Evolutionary conservation across 1,284 basidiomycete genomes (phyloP), one percentile per base, ranked within the genome.

Genomic region (Mycosarcoma mackinlayi): DNA sequence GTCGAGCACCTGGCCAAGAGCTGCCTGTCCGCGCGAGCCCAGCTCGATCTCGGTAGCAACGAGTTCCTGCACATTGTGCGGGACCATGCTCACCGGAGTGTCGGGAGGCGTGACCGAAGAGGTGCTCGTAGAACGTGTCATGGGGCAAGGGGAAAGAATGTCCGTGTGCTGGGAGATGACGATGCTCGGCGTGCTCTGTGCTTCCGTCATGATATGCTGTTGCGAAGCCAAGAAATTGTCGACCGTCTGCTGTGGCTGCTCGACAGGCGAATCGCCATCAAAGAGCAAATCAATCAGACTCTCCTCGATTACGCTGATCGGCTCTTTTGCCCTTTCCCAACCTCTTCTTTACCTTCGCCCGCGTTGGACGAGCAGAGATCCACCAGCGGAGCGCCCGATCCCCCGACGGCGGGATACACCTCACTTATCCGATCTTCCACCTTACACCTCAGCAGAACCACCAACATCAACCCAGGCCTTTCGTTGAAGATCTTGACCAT

Each of bases 221-320:
- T 39, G 14, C n/a, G n/a, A 24, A 19, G 38, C 13, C 9, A 14
- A 19, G 9, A 23, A n/a, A 14, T 3, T 13, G 39, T 6, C 23
- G n/a, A 19, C 14, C n/a, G 25, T 24, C 1, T n/a, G 27, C 39
- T 35, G 11, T 7, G 10, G 34, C 13, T 18, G 7, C 34, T 7
- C 11, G 7, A 6, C n/a, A 16, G 11, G 34, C n/a, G 34, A 6
- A 9, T 52, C 37, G 6, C 51, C 48, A 18, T 58, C 62, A 39
- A 65, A 58, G n/a, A 28, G 45, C 23, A 65, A 21, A 35, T 53
- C 62, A 16, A 65, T 51, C 24, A 65, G 27, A 27, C 49, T 53
- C 23, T 58, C 55, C 38, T 65, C 62, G 45, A 65, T 28, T 19
- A 54, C n/a, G n/a, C n/a, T n/a, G n/a, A n/a, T n/a, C n/a, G n/a